Conservation (phyloP, 768 basidiomycete genomes). For the Grammothele lineata region DNA sequence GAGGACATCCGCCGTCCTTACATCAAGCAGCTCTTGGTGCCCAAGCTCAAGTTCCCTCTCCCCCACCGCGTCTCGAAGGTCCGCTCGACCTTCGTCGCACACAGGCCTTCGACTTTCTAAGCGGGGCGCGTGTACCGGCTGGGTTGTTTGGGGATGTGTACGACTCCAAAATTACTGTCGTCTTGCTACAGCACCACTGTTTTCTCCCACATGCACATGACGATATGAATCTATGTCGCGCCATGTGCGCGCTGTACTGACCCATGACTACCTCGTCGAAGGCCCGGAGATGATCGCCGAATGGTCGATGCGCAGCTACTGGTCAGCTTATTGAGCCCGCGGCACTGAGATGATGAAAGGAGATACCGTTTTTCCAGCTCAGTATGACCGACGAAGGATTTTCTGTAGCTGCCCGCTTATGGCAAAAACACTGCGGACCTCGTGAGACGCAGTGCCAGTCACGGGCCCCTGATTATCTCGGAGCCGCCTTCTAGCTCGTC, state of each 20-base stretch:
- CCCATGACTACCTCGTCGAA: too few relatives aligned
- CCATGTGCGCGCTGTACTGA: not conserved
- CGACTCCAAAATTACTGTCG: constrained; percentile 11
- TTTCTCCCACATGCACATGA: constrained; percentile 15
- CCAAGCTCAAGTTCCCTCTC: constrained; percentile 94
- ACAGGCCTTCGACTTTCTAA: constrained; percentile 72
- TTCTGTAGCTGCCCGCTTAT: too few relatives aligned
- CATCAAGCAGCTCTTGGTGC: constrained; percentile 93
- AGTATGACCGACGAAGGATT: too few relatives aligned
- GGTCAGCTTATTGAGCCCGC: too few relatives aligned
- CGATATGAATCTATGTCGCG: constrained; percentile 17
- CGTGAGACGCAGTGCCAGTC: too few relatives aligned
- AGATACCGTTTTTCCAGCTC: too few relatives aligned
- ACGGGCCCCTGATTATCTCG: too few relatives aligned
- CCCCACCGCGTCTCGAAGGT: constrained; percentile 82
- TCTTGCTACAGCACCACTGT: constrained; percentile 4
- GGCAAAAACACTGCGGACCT: too few relatives aligned
- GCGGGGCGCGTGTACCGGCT: not conserved
- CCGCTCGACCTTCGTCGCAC: constrained; percentile 77
- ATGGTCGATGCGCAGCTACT: too few relatives aligned
- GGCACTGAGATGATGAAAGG: too few relatives aligned
- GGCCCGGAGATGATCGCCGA: too few relatives aligned
- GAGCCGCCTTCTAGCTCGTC: too few relatives aligned
- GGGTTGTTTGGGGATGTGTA: constrained; percentile 1
- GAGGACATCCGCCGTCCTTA: constrained; percentile 93